These are phyloP conservation scores for Pseudogymnoascus sp. DNA, from an alignment of 2,329 filamentous ascomycete genomes.

Conservation along the genomic window DNA sequence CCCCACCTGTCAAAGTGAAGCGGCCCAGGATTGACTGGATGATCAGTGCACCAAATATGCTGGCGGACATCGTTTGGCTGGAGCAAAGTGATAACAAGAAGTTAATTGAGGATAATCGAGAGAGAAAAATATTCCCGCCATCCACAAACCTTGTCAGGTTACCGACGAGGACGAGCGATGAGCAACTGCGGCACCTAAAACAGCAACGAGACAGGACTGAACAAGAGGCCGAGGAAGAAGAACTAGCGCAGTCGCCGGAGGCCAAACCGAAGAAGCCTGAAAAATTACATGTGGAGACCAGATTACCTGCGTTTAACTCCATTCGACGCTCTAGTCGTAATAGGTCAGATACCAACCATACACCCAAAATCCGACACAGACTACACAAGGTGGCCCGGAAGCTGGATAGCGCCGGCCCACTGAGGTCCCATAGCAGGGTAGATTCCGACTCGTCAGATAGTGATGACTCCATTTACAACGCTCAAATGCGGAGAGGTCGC, in stretches of 20 bases:
- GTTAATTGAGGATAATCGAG: slow-evolving; percentile 71
- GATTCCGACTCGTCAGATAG: slow-evolving; percentile 54
- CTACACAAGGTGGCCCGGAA: neutral
- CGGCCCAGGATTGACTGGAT: slow-evolving; percentile 79
- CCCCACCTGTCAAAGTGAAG: slow-evolving; percentile 47
- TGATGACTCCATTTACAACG: slow-evolving; percentile 35
- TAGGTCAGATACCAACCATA: neutral
- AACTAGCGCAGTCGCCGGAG: slow-evolving; percentile 8
- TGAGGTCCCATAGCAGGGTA: slow-evolving; percentile 42
- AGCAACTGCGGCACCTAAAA: neutral
- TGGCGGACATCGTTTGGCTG: slow-evolving; percentile 87
- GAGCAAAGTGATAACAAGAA: slow-evolving; percentile 74
- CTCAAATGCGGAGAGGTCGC: slow-evolving; percentile 32
- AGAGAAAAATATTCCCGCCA: slow-evolving; percentile 62
- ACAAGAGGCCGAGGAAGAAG: neutral
- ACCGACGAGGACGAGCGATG: neutral
- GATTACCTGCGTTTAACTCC: slow-evolving; percentile 27
- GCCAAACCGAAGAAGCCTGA: slow-evolving; percentile 12
- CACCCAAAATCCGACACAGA: neutral
- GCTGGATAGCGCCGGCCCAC: slow-evolving; percentile 21
- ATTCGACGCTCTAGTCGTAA: slow-evolving; percentile 16
- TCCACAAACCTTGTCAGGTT: slow-evolving; percentile 15
- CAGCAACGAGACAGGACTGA: neutral
- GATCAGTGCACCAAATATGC: slow-evolving; percentile 71
- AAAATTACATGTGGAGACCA: slow-evolving; percentile 23